These are phyloP conservation scores for Sparassis latifolia DNA, from an alignment of 1,284 basidiomycete genomes.

Conservation along the genomic window DNA sequence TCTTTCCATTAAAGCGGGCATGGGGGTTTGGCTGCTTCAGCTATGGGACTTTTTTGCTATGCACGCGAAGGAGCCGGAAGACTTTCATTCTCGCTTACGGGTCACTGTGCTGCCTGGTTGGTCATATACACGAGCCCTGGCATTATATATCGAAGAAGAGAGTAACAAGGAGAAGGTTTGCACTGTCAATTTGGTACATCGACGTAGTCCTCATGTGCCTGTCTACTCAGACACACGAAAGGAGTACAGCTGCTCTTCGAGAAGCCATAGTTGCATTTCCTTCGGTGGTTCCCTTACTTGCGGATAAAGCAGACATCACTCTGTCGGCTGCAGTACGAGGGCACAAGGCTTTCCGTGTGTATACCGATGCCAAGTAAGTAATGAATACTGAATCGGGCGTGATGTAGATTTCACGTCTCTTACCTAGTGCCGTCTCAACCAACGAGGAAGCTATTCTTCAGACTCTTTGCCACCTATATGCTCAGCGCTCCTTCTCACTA, in stretches of 20 bases:
- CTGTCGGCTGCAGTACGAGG: slow-evolving; percentile 54
- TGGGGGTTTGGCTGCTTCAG: slow-evolving; percentile 74
- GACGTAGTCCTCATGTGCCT: background rate
- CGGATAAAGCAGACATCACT: slow-evolving; percentile 74
- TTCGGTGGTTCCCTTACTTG: slow-evolving; percentile 70
- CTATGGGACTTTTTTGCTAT: slow-evolving; percentile 46
- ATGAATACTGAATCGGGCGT: no score
- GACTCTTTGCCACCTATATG: slow-evolving; percentile 83
- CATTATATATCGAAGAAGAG: slow-evolving; percentile 55
- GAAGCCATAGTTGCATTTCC: slow-evolving; percentile 77
- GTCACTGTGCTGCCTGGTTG: slow-evolving; percentile 73
- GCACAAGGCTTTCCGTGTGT: slow-evolving; percentile 61
- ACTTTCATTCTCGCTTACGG: slow-evolving; percentile 35
- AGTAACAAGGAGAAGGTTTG: slow-evolving; percentile 41
- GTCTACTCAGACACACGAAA: slow-evolving; percentile 37
- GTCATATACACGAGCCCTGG: slow-evolving; percentile 72
- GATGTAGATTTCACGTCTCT: no score
- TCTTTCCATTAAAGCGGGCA: slow-evolving; percentile 74
- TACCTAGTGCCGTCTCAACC: background rate
- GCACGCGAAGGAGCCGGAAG: slow-evolving; percentile 22
- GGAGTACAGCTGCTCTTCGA: slow-evolving; percentile 59
- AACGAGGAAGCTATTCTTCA: slow-evolving; percentile 44
- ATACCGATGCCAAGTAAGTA: slow-evolving; percentile 54
- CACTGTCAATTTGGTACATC: slow-evolving; percentile 1
- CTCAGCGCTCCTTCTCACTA: slow-evolving; percentile 62